Percentiles rank a stretch among this genome's conserved stretches.
These are phyloP conservation scores for Podila epigama DNA, from an alignment of 192 early-diverging fungal genomes.

Conservation along the genomic window DNA sequence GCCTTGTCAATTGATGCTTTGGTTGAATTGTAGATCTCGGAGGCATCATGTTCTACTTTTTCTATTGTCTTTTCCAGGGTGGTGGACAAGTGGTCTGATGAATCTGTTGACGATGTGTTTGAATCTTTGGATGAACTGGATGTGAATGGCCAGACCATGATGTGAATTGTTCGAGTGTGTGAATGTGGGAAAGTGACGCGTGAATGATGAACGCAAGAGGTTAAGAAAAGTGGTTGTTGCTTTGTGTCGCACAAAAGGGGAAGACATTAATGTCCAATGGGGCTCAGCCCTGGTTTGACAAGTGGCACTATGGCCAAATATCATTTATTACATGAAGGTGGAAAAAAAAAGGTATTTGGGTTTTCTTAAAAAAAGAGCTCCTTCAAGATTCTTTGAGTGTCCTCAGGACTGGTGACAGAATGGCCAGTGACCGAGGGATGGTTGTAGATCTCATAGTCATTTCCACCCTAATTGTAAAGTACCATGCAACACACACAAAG, in stretches of 20 bases:
- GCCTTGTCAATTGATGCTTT: conserved; percentile 14
- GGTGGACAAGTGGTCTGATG: neutral
- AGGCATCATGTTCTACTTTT: conserved; percentile 27
- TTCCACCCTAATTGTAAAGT: conserved; percentile 94
- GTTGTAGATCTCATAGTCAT: conserved; percentile 96
- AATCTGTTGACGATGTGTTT: neutral
- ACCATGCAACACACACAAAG: no score
- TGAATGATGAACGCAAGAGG: no score
- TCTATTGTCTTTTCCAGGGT: conserved; percentile 9
- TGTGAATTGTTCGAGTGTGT: neutral
- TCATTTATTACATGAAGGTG: no score
- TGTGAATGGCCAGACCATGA: conserved; percentile 32
- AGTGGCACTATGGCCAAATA: no score
- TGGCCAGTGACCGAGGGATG: conserved; percentile 86
- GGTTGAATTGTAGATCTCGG: conserved; percentile 9
- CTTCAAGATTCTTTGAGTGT: conserved; percentile 83
- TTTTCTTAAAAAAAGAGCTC: conserved; percentile 69
- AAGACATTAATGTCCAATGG: no score
- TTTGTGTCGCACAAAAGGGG: no score
- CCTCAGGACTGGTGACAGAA: conserved; percentile 80
- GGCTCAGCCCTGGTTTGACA: no score
- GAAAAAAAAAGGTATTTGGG: neutral
- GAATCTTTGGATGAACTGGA: conserved; percentile 16
- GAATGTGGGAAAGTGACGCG: neutral
- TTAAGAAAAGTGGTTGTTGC: neutral